These are phyloP conservation scores for Geosiphon pyriformis DNA, from an alignment of 192 early-diverging fungal species.

Conservation along the genomic window DNA sequence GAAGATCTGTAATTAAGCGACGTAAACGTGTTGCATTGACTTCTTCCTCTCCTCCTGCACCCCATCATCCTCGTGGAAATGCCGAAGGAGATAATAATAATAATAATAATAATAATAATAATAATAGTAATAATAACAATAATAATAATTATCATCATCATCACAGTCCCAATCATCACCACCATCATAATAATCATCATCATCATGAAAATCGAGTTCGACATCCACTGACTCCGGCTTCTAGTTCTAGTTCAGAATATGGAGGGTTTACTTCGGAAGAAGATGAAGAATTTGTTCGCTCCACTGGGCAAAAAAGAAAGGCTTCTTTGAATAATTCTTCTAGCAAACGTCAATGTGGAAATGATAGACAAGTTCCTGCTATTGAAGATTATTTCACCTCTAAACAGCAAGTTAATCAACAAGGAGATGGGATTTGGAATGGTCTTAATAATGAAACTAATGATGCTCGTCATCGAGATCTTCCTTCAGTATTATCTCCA, in stretches of 20 bases:
- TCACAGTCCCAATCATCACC: background rate
- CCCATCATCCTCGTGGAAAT: constrained; percentile 22
- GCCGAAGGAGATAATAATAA: background rate
- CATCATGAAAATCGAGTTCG: constrained; percentile 11
- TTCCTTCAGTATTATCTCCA: constrained; percentile 5
- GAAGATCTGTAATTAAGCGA: constrained; percentile 68
- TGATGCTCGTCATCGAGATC: constrained; percentile 13
- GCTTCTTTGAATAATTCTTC: background rate
- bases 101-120: background rate
- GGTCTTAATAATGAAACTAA: background rate
- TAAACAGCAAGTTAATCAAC: constrained; percentile 23
- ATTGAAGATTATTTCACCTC: constrained; percentile 49
- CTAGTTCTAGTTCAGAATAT: constrained; percentile 21
- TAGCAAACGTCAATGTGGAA: constrained; percentile 15
- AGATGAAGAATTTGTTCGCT: constrained; percentile 10
- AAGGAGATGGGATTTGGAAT: constrained; percentile 15
- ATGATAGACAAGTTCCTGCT: constrained; percentile 31
- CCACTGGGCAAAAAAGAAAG: constrained; percentile 20
- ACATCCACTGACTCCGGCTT: constrained; percentile 24
- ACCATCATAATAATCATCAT: constrained; percentile 9
- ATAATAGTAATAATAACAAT: background rate
- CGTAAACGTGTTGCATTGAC: constrained; percentile 54
- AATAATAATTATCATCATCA: background rate
- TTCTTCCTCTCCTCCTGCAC: constrained; percentile 25
- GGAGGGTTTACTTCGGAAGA: constrained; percentile 25